These are phyloP conservation scores for Fremontodendron californicum DNA, from an alignment of 345 rosid genomes.

Conservation along the genomic window DNA sequence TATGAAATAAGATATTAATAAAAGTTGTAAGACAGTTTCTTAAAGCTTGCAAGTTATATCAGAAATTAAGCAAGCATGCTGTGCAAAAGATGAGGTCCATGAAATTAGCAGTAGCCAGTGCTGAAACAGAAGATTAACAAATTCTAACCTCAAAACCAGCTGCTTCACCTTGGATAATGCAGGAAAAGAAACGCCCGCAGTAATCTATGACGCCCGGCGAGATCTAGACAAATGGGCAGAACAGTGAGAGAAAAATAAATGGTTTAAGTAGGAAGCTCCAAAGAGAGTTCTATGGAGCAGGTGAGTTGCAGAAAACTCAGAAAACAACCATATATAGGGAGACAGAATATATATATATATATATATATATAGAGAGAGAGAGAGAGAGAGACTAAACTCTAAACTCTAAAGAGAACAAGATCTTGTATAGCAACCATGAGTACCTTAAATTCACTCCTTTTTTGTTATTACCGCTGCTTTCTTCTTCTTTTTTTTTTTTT, in stretches of 20 bases:
- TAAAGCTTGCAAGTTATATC: neutral
- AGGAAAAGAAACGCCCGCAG: neutral
- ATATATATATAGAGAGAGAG: too few relatives aligned
- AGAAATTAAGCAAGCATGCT: neutral
- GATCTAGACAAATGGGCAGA: neutral
- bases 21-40: neutral
- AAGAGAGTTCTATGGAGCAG: neutral
- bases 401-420: neutral
- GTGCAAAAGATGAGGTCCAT: neutral
- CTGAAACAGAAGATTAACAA: neutral
- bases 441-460: neutral
- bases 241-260: neutral
- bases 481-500: neutral
- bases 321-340: neutral
- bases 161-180: neutral
- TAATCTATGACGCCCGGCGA: neutral
- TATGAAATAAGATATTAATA: neutral
- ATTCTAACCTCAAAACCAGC: constrained; percentile 8
- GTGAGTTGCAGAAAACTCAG: constrained; percentile 7
- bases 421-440: neutral
- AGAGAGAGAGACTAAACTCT: neutral
- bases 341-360: neutral
- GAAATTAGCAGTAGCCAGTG: neutral
- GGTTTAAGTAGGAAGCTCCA: neutral
- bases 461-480: neutral